phyloP scores from a whole-genome alignment of 495 filamentous ascomycete genomes.

The Xylaria intraflava region DNA sequence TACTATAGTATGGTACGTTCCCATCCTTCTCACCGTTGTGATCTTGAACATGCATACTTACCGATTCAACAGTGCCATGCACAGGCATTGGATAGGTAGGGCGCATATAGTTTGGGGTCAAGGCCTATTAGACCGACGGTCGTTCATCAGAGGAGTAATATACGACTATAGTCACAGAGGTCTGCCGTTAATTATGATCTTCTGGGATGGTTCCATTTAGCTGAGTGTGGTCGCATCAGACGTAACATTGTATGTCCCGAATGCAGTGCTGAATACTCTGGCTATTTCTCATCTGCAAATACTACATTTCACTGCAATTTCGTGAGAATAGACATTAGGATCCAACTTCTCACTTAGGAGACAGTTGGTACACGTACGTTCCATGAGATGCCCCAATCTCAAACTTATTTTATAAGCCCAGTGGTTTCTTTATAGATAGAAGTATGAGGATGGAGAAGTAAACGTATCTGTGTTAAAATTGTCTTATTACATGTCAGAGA shows the following conservation, averaged over 20 bases:
- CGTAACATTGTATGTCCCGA: too few species aligned
- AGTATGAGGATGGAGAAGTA: background rate
- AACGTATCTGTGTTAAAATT: too few species aligned
- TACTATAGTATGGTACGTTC: constrained; percentile 48
- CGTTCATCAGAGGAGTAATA: background rate
- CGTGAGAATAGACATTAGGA: background rate
- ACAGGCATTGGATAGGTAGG: constrained; percentile 41
- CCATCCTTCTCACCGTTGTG: background rate
- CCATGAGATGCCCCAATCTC: background rate
- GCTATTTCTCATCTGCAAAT: too few species aligned
- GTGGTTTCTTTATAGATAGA: background rate
- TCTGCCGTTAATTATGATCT: too few species aligned
- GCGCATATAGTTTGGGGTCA: background rate
- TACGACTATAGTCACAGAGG: background rate
- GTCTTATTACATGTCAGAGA: too few species aligned
- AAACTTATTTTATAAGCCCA: background rate
- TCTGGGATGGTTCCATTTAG: too few species aligned
- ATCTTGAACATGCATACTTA: background rate
- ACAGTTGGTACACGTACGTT: background rate
- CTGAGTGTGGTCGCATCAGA: too few species aligned
- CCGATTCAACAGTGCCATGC: constrained; percentile 36
- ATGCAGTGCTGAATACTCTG: too few species aligned
- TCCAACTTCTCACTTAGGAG: too few species aligned
- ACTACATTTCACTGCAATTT: too few species aligned
- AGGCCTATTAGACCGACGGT: background rate